Conservation (phyloP, 2,329 filamentous ascomycete species). For the Alternaria alternata region DNA sequence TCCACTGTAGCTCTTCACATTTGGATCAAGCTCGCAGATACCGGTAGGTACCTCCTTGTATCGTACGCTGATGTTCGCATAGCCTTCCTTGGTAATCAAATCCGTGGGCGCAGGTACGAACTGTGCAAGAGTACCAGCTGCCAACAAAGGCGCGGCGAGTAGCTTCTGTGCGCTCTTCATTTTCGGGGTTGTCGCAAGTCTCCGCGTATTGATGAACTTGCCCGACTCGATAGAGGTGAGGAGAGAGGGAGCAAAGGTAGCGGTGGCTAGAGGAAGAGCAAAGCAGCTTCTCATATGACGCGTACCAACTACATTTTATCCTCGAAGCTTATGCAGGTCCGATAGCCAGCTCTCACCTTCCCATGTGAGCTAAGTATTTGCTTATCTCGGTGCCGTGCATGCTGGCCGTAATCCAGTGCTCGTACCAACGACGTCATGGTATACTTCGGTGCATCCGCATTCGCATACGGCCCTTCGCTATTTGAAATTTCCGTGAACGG, state of each 20-base stretch:
- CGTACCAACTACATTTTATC: constrained; percentile 4
- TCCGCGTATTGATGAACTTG: neutral
- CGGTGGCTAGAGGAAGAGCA: neutral
- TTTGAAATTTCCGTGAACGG: too few species aligned
- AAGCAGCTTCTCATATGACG: neutral
- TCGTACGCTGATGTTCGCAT: constrained; percentile 61
- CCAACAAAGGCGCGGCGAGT: constrained; percentile 27
- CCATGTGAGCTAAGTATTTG: constrained; percentile 13
- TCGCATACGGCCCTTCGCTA: neutral
- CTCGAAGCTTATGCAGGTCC: constrained; percentile 1
- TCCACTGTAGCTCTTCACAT: constrained; percentile 64
- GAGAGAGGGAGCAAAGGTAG: neutral
- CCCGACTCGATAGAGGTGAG: neutral
- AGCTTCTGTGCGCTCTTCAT: constrained; percentile 25
- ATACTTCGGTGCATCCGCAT: neutral
- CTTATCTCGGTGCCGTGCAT: constrained; percentile 3
- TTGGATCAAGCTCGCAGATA: constrained; percentile 65
- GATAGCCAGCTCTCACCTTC: constrained; percentile 12
- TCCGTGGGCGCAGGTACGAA: constrained; percentile 58
- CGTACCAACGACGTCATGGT: constrained; percentile 14
- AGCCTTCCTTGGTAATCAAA: constrained; percentile 54
- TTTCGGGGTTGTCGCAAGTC: neutral
- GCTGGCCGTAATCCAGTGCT: constrained; percentile 6
- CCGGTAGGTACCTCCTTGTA: constrained; percentile 65
- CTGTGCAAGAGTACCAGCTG: constrained; percentile 43